Evolutionary conservation across 192 early-diverging fungal genomes (phyloP).

Genomic region (Podila verticillata): DNA sequence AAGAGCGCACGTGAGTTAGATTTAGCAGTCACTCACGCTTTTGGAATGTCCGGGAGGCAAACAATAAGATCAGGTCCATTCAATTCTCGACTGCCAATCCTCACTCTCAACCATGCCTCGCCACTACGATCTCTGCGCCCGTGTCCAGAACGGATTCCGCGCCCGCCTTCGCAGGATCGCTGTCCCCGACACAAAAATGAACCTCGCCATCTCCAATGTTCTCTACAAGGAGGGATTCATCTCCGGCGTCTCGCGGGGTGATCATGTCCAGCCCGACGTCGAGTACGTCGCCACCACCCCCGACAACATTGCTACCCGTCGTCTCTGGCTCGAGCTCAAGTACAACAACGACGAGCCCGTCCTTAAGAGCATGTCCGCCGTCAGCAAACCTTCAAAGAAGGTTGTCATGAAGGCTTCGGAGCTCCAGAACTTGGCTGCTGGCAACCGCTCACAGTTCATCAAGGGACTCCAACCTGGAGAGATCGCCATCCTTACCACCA

Average conservation of each 20-base stretch:
- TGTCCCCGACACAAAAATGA: constrained; percentile 90
- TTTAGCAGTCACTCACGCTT: too few relatives aligned
- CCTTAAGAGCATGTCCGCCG: constrained; percentile 75
- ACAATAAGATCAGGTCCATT: too few relatives aligned
- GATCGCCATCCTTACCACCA: constrained; percentile 89
- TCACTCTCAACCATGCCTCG: constrained; percentile 67
- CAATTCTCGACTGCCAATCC: too few relatives aligned
- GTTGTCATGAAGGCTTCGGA: constrained; percentile 85
- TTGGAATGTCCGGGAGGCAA: too few relatives aligned
- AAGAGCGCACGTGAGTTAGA: too few relatives aligned
- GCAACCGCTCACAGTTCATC: constrained; percentile 77
- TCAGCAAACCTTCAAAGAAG: constrained; percentile 89
- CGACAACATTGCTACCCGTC: constrained; percentile 83
- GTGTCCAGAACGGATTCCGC: constrained; percentile 91
- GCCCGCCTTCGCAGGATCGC: constrained; percentile 83
- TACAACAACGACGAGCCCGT: constrained; percentile 88
- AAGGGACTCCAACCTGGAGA: constrained; percentile 89
- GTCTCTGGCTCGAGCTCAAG: constrained; percentile 95
- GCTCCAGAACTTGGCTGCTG: constrained; percentile 78
- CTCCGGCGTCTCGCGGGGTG: constrained; percentile 79
- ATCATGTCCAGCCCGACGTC: constrained; percentile 79
- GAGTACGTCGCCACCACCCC: constrained; percentile 79
- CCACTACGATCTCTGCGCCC: constrained; percentile 85
- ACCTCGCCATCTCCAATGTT: constrained; percentile 84
- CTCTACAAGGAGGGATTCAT: constrained; percentile 95